Evolutionary conservation across 83 land plant genomes (phyloP), one percentile per base, ranked within the genome.

Genomic region (Picea mariana): DNA sequence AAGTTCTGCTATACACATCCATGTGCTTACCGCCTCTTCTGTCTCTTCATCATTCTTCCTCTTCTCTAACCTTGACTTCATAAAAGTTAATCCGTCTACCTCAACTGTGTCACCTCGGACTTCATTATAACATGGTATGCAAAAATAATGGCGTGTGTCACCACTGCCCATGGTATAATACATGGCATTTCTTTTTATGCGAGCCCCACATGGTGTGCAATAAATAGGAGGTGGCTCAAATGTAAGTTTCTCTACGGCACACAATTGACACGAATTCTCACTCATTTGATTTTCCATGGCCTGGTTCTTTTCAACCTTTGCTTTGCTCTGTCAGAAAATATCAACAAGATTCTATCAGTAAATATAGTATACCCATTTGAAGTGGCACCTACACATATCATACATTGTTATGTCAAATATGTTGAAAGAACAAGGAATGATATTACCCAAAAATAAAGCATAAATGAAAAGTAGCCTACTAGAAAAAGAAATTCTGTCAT

Each of bases 171-270:
- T 78, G 12, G 94, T 87, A 77, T 93, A 93, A 80, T 89, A 96
- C 83, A 87, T 86, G n/a, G 91, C 91, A 90, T 92, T 96, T 66
- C 95, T 61, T 86, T 96, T 96, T 6, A 96, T 94, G 4, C 98
- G 98, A 81, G 90, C 91, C 77, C 98, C 98, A 86, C 97, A 96
- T 11, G 86, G 86, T 15, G 92, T 68, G 81, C 98, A 96, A 85
- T 96, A 96, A 47, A 94, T 91, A 38, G 98, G 98, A 62, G 93
- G 94, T 49, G 97, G 97, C 62, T 96, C 98, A 85, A 91, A 96
- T 58, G 93, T 91, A 38, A 96, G 92, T 77, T 85, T 96, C 83
- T 92, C 98, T 60, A 92, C 92, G 58, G 95, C 97, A 89, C 98
- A 96, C 78, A 96, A 62, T 79, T 92, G 97, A 77, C 98, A 96